Percentiles rank a stretch among this genome's conserved stretches.
Evolutionary conservation across 305 asterid genomes (phyloP).

Genomic region (Solanum hybrid): DNA sequence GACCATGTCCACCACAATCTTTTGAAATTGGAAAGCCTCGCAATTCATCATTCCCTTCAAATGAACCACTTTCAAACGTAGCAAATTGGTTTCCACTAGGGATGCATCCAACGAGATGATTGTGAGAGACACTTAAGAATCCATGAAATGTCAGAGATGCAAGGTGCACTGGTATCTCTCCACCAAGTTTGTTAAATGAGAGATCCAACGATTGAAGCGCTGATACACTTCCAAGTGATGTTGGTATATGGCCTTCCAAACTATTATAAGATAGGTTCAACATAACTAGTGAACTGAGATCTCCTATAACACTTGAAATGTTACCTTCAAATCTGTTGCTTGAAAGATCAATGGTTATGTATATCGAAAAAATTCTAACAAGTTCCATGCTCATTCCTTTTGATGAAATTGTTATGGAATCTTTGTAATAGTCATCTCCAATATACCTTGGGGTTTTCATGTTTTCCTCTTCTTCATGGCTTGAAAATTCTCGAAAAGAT

Average conservation of each 20-base stretch:
- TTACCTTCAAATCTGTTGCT: constrained; percentile 5
- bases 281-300: constrained; percentile 3
- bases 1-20: neutral
- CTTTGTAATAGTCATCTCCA: neutral
- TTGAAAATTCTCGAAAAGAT: neutral
- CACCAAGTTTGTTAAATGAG: constrained; percentile 11
- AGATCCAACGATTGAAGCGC: constrained; percentile 15
- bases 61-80: neutral
- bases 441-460: neutral
- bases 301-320: constrained; percentile 13
- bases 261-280: constrained; percentile 20
- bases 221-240: neutral
- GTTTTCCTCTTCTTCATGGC: neutral
- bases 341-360: neutral
- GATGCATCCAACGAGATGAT: constrained; percentile 11
- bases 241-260: constrained; percentile 12
- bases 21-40: neutral
- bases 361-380: neutral
- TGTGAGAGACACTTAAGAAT: constrained; percentile 10
- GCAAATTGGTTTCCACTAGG: neutral
- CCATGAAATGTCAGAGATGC: constrained; percentile 2
- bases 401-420: neutral
- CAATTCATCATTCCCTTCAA: neutral
- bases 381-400: constrained; percentile 4
- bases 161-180: neutral